Conservation (phyloP, 352 stramenopile species). For the Globisporangium takayamanum region DNA sequence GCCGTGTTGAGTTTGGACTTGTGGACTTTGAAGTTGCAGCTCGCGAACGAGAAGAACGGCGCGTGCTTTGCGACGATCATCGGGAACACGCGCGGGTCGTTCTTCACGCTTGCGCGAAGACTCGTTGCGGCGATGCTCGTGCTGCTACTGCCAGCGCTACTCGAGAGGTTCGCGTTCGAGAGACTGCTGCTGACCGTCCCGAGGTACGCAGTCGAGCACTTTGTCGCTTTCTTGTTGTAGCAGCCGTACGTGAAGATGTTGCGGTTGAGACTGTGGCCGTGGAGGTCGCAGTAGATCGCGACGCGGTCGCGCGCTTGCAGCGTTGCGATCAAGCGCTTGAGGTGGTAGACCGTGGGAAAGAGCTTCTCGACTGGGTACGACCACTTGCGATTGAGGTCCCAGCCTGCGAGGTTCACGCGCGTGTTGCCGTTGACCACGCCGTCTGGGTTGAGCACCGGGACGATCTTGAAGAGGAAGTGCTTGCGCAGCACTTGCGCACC, state of each 20-base stretch:
- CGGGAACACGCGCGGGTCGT: constrained; percentile 67
- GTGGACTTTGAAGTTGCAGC: constrained; percentile 88
- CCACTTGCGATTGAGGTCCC: constrained; percentile 83
- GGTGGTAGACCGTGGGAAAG: constrained; percentile 74
- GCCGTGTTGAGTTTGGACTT: constrained; percentile 87
- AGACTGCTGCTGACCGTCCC: background rate
- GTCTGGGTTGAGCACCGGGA: constrained; percentile 92
- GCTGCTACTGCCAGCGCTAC: background rate
- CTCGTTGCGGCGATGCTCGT: background rate
- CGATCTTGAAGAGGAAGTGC: constrained; percentile 87
- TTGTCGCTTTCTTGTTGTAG: constrained; percentile 35
- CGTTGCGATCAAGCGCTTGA: constrained; percentile 62
- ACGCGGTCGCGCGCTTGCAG: constrained; percentile 57
- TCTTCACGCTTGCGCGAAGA: constrained; percentile 21
- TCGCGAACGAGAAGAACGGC: constrained; percentile 69
- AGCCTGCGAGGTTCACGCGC: constrained; percentile 78
- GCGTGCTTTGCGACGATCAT: constrained; percentile 75
- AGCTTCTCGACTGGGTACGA: constrained; percentile 67
- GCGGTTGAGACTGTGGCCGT: constrained; percentile 75
- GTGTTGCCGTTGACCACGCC: constrained; percentile 91
- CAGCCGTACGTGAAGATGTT: constrained; percentile 88
- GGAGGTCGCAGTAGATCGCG: constrained; percentile 78
- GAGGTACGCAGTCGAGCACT: constrained; percentile 6
- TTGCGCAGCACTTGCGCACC: constrained; percentile 62
- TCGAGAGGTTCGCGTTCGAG: background rate